These are phyloP conservation scores for Hysterium pulicare DNA, from an alignment of 2,329 filamentous ascomycete species.

Conservation along the genomic window DNA sequence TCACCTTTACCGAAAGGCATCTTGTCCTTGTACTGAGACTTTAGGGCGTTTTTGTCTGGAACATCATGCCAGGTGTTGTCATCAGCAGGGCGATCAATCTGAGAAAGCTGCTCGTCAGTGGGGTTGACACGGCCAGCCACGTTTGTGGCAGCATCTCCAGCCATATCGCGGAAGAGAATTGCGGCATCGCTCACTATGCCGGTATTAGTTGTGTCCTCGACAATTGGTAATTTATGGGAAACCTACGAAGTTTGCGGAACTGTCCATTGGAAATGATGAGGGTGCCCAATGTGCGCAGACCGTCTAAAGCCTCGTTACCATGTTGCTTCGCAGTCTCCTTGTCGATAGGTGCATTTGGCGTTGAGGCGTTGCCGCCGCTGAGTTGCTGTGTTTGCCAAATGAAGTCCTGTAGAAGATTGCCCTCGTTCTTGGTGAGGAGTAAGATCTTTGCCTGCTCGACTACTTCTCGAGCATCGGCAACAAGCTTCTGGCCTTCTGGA, in stretches of 20 bases:
- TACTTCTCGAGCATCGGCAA: conserved; percentile 73
- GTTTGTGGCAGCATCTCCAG: conserved; percentile 80
- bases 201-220: conserved; percentile 12
- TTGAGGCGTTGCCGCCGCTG: conserved; percentile 57
- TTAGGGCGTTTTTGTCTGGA: conserved; percentile 69
- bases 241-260: conserved; percentile 82
- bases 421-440: conserved; percentile 89
- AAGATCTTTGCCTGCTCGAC: conserved; percentile 81
- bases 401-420: conserved; percentile 92
- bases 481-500: conserved; percentile 72
- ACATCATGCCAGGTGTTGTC: conserved; percentile 94
- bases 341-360: conserved; percentile 65
- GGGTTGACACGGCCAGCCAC: conserved; percentile 74
- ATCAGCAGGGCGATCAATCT: conserved; percentile 79
- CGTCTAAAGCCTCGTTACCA: conserved; percentile 77
- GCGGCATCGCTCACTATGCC: conserved; percentile 68
- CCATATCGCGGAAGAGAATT: conserved; percentile 82
- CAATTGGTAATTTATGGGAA: neutral
- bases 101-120: conserved; percentile 68
- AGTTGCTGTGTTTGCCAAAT: conserved; percentile 88
- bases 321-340: conserved; percentile 80
- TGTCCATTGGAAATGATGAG: conserved; percentile 94
- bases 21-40: conserved; percentile 62
- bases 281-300: conserved; percentile 81
- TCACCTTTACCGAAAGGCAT: conserved; percentile 57